These are phyloP conservation scores for Baeospora myosura DNA, from an alignment of 1,284 basidiomycete genomes.

Conservation along the genomic window DNA sequence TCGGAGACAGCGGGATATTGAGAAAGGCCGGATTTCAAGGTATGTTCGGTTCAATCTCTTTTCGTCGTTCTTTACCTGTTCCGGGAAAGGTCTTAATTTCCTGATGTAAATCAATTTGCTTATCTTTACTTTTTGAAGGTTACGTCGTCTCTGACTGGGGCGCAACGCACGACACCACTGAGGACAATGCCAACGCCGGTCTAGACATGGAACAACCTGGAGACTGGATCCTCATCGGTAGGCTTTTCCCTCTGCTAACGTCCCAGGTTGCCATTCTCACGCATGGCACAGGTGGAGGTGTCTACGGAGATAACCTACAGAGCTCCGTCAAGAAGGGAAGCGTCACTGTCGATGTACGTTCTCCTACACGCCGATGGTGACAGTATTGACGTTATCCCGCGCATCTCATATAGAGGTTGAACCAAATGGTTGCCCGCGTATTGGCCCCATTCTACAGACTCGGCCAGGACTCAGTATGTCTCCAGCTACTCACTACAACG, in stretches of 20 bases:
- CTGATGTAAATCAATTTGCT: too few relatives aligned
- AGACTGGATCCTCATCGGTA: constrained; percentile 9
- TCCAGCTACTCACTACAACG: not conserved
- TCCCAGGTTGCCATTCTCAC: not conserved
- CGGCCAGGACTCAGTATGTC: constrained; percentile 38
- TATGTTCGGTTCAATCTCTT: not conserved
- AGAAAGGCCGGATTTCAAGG: constrained; percentile 8
- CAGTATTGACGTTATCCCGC: constrained; percentile 14
- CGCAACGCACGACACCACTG: constrained; percentile 13
- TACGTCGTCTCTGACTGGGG: constrained; percentile 14
- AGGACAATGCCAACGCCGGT: constrained; percentile 11
- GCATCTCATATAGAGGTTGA: constrained; percentile 35
- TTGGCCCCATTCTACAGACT: constrained; percentile 54
- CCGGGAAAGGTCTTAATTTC: too few relatives aligned
- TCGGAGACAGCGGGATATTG: constrained; percentile 5
- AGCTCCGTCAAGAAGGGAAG: constrained; percentile 30
- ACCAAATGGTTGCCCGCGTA: constrained; percentile 64
- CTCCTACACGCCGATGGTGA: constrained; percentile 7
- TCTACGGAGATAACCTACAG: constrained; percentile 20
- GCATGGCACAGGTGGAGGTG: constrained; percentile 4
- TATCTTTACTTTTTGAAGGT: not conserved
- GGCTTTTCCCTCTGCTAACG: not conserved
- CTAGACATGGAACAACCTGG: constrained; percentile 13
- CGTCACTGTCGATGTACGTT: constrained; percentile 40
- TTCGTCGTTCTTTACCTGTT: too few relatives aligned